A percentile compares a stretch with the other conserved stretches of the same genome.
Evolutionary conservation across 1,284 basidiomycete genomes (phyloP).

Genomic region (Papiliotrema flavescens): DNA sequence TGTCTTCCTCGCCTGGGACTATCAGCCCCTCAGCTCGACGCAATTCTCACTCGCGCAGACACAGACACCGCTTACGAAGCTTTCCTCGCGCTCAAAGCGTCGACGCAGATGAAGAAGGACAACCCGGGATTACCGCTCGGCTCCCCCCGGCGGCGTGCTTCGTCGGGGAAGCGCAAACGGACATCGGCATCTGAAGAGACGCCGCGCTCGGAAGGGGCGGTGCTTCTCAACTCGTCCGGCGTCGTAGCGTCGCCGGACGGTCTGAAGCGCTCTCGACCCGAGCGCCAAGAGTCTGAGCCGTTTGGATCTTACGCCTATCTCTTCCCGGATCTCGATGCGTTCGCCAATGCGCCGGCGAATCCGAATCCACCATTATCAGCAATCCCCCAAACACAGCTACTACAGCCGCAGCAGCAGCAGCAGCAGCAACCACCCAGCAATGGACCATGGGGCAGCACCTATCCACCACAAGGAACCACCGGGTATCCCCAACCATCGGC

Average conservation of each 20-base stretch:
- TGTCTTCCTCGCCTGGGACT: conserved; percentile 69
- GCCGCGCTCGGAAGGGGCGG: background rate
- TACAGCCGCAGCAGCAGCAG: background rate
- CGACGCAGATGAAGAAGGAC: conserved; percentile 30
- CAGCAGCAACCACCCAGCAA: background rate
- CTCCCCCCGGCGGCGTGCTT: conserved; percentile 7
- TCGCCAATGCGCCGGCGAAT: conserved; percentile 1
- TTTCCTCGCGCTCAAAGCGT: conserved; percentile 57
- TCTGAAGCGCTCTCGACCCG: background rate
- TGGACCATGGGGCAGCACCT: background rate
- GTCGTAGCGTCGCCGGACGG: background rate
- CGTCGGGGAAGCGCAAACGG: background rate
- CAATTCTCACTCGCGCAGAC: conserved; percentile 74
- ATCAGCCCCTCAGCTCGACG: conserved; percentile 67
- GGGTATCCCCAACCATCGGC: background rate
- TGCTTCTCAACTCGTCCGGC: background rate
- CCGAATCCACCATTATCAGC: background rate
- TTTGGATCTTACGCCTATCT: conserved; percentile 24
- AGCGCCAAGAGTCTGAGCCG: conserved; percentile 1
- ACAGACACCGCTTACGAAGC: conserved; percentile 88
- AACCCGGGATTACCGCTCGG: conserved; percentile 35
- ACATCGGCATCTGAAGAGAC: conserved; percentile 12
- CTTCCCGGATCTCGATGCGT: conserved; percentile 25
- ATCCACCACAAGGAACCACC: background rate
- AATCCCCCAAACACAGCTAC: background rate